These are phyloP conservation scores for Reticulascus tulasneorum DNA, from an alignment of 2,329 filamentous ascomycete species.

Conservation along the genomic window DNA sequence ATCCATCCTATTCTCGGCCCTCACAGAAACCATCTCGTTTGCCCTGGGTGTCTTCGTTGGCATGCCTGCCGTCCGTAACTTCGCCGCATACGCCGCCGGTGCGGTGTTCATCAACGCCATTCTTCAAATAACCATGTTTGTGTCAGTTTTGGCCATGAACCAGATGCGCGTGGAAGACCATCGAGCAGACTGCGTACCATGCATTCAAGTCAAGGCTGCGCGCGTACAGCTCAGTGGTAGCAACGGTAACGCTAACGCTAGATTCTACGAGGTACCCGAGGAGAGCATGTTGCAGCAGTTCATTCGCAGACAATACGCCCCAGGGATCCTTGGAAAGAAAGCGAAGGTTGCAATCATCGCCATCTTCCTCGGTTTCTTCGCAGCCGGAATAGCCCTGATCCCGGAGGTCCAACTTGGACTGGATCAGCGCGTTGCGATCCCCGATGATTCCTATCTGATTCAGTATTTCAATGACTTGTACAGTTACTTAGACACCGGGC, in stretches of 20 bases:
- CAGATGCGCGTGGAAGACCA: constrained; percentile 85
- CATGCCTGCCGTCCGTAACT: constrained; percentile 97
- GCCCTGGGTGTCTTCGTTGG: constrained; percentile 88
- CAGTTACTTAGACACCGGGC: constrained; percentile 83
- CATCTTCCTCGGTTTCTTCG: constrained; percentile 82
- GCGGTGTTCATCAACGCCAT: constrained; percentile 96
- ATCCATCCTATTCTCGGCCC: constrained; percentile 91
- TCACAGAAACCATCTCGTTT: constrained; percentile 91
- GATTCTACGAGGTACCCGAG: constrained; percentile 71
- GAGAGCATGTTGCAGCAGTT: constrained; percentile 82
- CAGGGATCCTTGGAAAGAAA: constrained; percentile 72
- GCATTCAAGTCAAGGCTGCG: constrained; percentile 73
- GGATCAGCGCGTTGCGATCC: constrained; percentile 92
- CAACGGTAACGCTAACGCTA: constrained; percentile 54
- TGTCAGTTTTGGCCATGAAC: constrained; percentile 86
- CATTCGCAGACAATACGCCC: constrained; percentile 87
- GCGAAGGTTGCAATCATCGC: constrained; percentile 73
- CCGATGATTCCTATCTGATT: constrained; percentile 90
- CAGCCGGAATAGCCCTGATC: constrained; percentile 77
- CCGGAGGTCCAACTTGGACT: constrained; percentile 82
- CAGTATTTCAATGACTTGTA: constrained; percentile 96
- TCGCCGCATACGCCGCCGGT: constrained; percentile 92
- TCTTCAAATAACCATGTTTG: constrained; percentile 96
- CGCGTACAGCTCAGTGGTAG: constrained; percentile 60
- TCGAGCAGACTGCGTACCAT: constrained; percentile 89